Base-by-base conservation (phyloP, 1,284 basidiomycete species). In the Cutaneotrichosporon cavernicola region DNA sequence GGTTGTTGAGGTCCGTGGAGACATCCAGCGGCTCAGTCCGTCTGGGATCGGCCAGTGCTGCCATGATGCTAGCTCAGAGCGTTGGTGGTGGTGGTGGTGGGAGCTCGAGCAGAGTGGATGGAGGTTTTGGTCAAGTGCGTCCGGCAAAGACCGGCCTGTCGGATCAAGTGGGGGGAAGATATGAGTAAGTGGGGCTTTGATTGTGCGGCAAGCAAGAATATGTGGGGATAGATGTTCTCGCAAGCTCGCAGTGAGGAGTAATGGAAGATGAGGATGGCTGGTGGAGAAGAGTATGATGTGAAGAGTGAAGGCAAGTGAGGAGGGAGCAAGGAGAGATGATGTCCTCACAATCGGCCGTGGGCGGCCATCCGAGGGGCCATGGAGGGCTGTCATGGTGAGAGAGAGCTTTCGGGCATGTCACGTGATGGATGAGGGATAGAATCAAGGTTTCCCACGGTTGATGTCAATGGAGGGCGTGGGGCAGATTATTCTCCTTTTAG, bases 1-100 rank as follows among this genome's bases (percentile, higher is more conserved):
- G 65, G 21, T 70, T 63, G 36, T 61, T 70, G 22, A 69, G 55
- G 30, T 69, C 63, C n/a, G 61, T 65, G 11, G 56, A 26, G 32
- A 61, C 61, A 57, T 69, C 65, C 61, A 66, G 61, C 7, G 68
- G 65, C 49, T 59, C 57, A 26, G 61, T 60, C 38, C 65, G 58
- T 59, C 59, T 60, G 22, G 56, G 63, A 31, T 68, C 63, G 26
- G 61, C 61, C 26, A 68, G 32, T 3, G 57, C 18, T 9, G 59
- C 55, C 63, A 65, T 65, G 21, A 22, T 56, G 38, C 21, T 46
- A 34, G 26, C 22, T 57, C 40, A n/a, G 59, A 9, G 43, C 30
- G 30, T 30, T 21, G 49, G 56, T 14, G 38, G 36, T 21, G 49
- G 56, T 14, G 38, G 36, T 22, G 21, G 9, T 10, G 21, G 46